Evolutionary conservation across 2,329 filamentous ascomycete genomes (phyloP), one percentile per base, ranked within the genome.

Genomic region (Aureobasidium lini): DNA sequence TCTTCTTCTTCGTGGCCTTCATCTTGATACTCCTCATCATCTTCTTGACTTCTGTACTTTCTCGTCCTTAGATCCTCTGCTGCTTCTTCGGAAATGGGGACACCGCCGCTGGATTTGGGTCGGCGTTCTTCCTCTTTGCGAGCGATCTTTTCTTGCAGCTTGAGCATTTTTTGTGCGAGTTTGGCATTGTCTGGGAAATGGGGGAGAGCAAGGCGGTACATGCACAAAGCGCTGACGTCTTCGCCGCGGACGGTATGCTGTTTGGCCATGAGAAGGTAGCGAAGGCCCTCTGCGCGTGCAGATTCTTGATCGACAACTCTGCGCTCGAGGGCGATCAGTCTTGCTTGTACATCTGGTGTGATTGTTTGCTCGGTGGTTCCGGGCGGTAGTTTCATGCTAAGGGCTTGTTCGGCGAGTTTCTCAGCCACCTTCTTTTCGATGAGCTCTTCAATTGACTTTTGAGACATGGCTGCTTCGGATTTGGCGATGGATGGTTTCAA

Each of bases 361-460:
- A 93, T 80, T 70, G 79, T 59, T 60, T 73, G 69, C 65, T 74
- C 63, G 64, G 70, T 61, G 64, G 23, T 23, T 23, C 70, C 60
- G 43, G 75, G 63, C 61, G 77, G 70, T 61, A 81, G 73, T 15
- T 79, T 74, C 43, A 86, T 83, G 63, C 82, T 81, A 15, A 83
- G 69, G 1, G 83, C 84, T 57, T 87, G 84, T n/a, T 87, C 86
- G 0, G 92, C 90, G 1, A 97, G 78, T 37, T 94, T 91, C 74
- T 96, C 91, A 61, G 88, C 87, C 0, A 97, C 89, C 68, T 95
- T 95, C 66, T 88, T 89, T 72, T 96, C 89, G 1, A 97, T 90
- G 75, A 96, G 85, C 40, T 91, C 89, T 71, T 96, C 92, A 62
- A 97, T 95, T 56, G 86, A 86, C 11, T 85, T 87, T 16, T 74